Percentiles rank a stretch among this genome's conserved stretches.
Evolutionary conservation across 2,329 filamentous ascomycete genomes (phyloP).

Genomic region (Geosmithia flava): DNA sequence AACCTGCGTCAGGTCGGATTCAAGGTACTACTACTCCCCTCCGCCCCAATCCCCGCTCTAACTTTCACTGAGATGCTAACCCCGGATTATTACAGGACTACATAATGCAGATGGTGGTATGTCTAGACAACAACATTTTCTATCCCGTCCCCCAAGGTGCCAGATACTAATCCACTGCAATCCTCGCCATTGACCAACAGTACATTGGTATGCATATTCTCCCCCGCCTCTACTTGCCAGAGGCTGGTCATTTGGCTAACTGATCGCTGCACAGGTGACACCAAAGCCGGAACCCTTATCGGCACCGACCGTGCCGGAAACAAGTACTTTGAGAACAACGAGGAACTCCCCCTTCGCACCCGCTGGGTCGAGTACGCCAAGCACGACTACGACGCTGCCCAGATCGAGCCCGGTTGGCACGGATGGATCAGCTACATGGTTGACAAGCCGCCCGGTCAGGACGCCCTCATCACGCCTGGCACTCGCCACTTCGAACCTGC

Average conservation of each 20-base stretch:
- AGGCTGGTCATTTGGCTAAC: background rate
- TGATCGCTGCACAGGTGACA: constrained; percentile 58
- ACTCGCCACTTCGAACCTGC: constrained; percentile 65
- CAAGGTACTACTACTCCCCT: constrained; percentile 47
- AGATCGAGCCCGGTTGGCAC: constrained; percentile 96
- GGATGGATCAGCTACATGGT: constrained; percentile 93
- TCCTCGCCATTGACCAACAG: constrained; percentile 19
- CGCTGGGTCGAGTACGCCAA: constrained; percentile 97
- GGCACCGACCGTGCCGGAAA: constrained; percentile 86
- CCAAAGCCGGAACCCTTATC: constrained; percentile 81
- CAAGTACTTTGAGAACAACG: constrained; percentile 93
- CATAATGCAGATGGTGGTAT: constrained; percentile 85
- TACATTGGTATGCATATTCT: constrained; percentile 37
- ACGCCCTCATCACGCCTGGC: constrained; percentile 56
- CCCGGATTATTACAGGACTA: constrained; percentile 57
- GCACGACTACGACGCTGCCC: constrained; percentile 67
- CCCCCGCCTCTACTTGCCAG: background rate
- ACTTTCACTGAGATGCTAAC: constrained; percentile 4
- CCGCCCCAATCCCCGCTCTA: background rate
- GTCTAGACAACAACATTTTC: constrained; percentile 18
- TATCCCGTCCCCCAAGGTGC: constrained; percentile 6
- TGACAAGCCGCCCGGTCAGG: constrained; percentile 71
- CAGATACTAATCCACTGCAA: constrained; percentile 3
- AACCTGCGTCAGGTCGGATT: constrained; percentile 81
- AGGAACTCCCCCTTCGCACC: constrained; percentile 90